phyloP scores from a whole-genome alignment of 345 rosid species.

The Sonneratia caseolaris region DNA sequence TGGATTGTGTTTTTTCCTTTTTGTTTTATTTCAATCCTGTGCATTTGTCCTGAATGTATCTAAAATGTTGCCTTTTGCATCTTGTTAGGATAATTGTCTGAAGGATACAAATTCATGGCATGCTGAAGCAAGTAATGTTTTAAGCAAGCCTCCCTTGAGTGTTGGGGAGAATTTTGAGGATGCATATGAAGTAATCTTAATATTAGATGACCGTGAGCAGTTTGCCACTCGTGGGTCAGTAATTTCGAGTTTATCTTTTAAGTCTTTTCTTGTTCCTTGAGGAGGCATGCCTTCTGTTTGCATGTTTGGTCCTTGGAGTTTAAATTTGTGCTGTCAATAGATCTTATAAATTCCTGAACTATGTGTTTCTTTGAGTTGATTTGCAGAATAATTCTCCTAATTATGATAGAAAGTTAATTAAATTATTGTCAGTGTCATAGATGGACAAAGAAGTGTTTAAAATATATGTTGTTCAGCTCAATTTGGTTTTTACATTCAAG shows the following conservation, averaged over 20 bases:
- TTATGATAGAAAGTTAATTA: background rate
- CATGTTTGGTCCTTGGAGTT: constrained; percentile 1
- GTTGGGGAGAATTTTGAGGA: constrained; percentile 73
- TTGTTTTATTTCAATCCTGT: background rate
- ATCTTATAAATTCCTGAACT: background rate
- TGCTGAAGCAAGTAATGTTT: constrained; percentile 17
- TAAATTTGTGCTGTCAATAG: background rate
- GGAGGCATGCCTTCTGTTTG: background rate
- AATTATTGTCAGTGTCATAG: background rate
- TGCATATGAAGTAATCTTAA: constrained; percentile 58
- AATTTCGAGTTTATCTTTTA: constrained; percentile 10
- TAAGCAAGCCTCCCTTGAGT: constrained; percentile 59
- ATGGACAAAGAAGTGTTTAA: background rate
- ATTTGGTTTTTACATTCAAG: background rate
- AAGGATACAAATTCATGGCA: constrained; percentile 25
- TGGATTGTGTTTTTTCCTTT: background rate
- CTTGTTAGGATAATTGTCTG: constrained; percentile 17
- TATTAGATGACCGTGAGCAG: constrained; percentile 80
- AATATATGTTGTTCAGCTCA: background rate
- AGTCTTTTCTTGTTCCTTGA: background rate
- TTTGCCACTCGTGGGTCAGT: constrained; percentile 63
- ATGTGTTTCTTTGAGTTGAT: background rate
- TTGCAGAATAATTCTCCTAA: background rate
- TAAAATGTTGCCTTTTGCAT: constrained; percentile 1
- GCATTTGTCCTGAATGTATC: background rate